Percentiles rank a stretch among this genome's conserved stretches.
Conservation (phyloP, 2,329 filamentous ascomycete genomes). For the Daldinia sp. region DNA sequence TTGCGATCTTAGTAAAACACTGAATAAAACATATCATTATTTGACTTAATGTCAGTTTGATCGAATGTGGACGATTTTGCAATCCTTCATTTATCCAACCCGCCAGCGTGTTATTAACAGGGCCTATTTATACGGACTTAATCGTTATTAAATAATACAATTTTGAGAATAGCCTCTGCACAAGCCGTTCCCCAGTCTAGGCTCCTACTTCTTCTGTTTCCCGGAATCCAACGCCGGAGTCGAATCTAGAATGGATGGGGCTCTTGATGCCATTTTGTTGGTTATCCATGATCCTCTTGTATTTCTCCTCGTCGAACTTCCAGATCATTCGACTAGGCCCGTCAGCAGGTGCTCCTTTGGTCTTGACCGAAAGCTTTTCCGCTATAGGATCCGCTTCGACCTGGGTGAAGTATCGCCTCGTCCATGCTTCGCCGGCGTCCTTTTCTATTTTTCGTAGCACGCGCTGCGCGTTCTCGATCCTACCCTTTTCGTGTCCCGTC, state of each 20-base stretch:
- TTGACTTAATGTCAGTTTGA: neutral
- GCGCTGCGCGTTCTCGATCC: slow-evolving; percentile 89
- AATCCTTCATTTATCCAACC: neutral
- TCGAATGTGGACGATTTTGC: neutral
- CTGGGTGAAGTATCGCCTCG: slow-evolving; percentile 39
- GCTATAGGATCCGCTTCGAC: slow-evolving; percentile 30
- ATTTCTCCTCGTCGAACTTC: slow-evolving; percentile 42
- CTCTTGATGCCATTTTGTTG: slow-evolving; percentile 36
- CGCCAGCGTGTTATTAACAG: slow-evolving; percentile 1
- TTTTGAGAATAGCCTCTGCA: neutral
- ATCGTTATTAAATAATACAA: neutral
- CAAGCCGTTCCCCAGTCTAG: neutral
- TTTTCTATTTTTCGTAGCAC: slow-evolving; percentile 39
- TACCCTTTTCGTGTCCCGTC: slow-evolving; percentile 79
- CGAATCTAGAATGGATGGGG: slow-evolving; percentile 40
- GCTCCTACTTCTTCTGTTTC: slow-evolving; percentile 18
- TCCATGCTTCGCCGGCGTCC: slow-evolving; percentile 35
- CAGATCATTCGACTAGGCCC: slow-evolving; percentile 34
- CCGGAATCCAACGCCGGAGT: slow-evolving; percentile 39
- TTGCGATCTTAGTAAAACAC: neutral
- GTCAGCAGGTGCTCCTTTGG: slow-evolving; percentile 4
- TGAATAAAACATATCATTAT: neutral
- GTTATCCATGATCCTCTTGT: slow-evolving; percentile 28
- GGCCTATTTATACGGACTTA: neutral
- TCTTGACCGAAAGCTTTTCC: slow-evolving; percentile 28